phyloP scores from a whole-genome alignment of 352 stramenopile species.

The Phytophthora uliginosa region DNA sequence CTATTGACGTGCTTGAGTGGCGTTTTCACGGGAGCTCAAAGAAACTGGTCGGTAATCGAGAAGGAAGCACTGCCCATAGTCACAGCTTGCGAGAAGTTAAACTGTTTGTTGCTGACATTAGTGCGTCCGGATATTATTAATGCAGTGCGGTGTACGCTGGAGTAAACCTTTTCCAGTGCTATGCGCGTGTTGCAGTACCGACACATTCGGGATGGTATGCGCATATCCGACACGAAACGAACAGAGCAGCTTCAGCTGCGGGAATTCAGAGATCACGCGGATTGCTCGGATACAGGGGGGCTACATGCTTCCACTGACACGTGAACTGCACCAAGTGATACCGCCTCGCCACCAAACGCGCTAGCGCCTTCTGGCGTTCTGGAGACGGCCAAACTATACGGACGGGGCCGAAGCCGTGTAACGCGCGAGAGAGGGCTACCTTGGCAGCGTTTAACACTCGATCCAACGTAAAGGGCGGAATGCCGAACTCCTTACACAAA shows the following conservation, averaged over 20 bases:
- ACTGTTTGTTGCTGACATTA: neutral
- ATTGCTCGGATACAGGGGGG: no score
- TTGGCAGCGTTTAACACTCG: neutral
- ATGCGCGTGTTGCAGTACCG: no score
- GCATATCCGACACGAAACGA: no score
- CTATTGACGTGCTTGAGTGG: neutral
- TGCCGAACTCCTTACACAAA: neutral
- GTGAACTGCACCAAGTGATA: conserved; percentile 13
- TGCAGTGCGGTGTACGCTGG: no score
- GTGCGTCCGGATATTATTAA: no score
- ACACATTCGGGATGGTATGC: no score
- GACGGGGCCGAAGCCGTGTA: neutral
- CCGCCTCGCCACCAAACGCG: neutral
- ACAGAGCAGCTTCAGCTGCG: no score
- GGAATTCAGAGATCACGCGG: no score
- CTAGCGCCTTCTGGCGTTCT: neutral
- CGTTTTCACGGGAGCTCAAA: neutral
- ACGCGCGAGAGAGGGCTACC: neutral
- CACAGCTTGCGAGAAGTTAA: conserved; percentile 2
- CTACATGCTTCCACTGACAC: neutral
- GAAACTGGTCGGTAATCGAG: conserved; percentile 5
- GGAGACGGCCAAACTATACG: conserved; percentile 1
- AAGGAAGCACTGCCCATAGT: conserved; percentile 14
- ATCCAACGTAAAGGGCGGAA: conserved; percentile 3
- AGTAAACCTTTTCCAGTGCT: no score